phyloP scores from a whole-genome alignment of 257 asterid genomes.

The Solanum chilense region DNA sequence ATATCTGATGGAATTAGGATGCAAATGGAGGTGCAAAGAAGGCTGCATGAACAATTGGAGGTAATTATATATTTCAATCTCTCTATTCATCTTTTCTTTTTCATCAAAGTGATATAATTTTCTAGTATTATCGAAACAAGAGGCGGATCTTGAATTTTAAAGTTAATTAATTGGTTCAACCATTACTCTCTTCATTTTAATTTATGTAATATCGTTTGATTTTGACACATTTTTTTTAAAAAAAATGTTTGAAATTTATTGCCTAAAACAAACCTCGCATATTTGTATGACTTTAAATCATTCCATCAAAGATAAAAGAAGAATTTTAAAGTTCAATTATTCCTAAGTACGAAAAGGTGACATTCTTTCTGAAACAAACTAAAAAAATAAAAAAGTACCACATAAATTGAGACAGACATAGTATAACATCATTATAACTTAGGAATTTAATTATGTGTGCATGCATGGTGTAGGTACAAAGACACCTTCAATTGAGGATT shows the following conservation, averaged over 20 bases:
- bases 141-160: background rate
- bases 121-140: background rate
- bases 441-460: slow-evolving; percentile 21
- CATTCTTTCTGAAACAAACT: too few species aligned
- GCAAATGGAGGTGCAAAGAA: slow-evolving; percentile 98
- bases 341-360: background rate
- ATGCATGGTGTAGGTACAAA: slow-evolving; percentile 52
- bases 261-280: background rate
- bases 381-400: background rate
- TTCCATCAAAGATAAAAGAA: background rate
- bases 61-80: slow-evolving; percentile 14
- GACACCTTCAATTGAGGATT: slow-evolving; percentile 90
- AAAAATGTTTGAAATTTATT: background rate
- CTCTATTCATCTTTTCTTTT: too few species aligned
- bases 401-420: background rate
- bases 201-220: too few species aligned
- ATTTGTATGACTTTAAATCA: background rate
- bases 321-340: too few species aligned
- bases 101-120: background rate
- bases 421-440: background rate
- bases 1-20: slow-evolving; percentile 65
- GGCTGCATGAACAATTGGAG: slow-evolving; percentile 96
- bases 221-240: too few species aligned
- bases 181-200: background rate
- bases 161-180: background rate